These are phyloP conservation scores for Scheffersomyces parashehatae DNA, from an alignment of 1,139 yeast species.

Conservation along the genomic window DNA sequence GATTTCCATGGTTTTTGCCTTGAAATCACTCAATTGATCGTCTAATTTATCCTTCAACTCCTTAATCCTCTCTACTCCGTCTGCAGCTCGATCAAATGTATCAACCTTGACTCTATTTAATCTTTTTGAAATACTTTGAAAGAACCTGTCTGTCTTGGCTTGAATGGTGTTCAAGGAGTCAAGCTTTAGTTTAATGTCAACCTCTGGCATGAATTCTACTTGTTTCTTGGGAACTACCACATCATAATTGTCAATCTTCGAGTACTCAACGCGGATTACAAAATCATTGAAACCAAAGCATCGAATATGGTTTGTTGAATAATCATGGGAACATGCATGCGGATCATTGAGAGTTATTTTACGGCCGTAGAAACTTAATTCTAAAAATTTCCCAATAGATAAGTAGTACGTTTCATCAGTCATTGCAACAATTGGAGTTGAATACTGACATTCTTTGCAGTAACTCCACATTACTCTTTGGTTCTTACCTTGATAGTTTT, in stretches of 20 bases:
- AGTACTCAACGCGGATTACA: slow-evolving; percentile 78
- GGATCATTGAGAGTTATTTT: slow-evolving; percentile 48
- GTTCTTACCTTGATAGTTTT: slow-evolving; percentile 47
- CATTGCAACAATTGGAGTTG: slow-evolving; percentile 83
- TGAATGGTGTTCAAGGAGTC: slow-evolving; percentile 59
- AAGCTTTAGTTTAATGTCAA: slow-evolving; percentile 67
- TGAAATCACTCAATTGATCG: slow-evolving; percentile 51
- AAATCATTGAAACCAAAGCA: slow-evolving; percentile 82
- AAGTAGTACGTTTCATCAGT: slow-evolving; percentile 87
- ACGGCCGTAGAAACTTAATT: slow-evolving; percentile 78
- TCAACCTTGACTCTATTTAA: slow-evolving; percentile 81
- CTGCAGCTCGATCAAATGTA: slow-evolving; percentile 68
- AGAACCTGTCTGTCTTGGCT: slow-evolving; percentile 59
- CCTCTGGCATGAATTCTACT: slow-evolving; percentile 71
- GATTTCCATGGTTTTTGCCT: slow-evolving; percentile 48
- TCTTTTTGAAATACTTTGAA: slow-evolving; percentile 71
- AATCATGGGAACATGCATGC: slow-evolving; percentile 66
- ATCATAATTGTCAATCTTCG: slow-evolving; percentile 72
- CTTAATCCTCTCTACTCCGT: slow-evolving; percentile 60
- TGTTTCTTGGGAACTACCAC: slow-evolving; percentile 76
- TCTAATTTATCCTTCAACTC: slow-evolving; percentile 57
- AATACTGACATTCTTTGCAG: slow-evolving; percentile 75
- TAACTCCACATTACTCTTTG: slow-evolving; percentile 86
- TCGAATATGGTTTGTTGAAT: slow-evolving; percentile 75
- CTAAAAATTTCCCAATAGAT: slow-evolving; percentile 91